phyloP scores from a whole-genome alignment of 495 filamentous ascomycete species.

The Trichoderma asperelloides region DNA sequence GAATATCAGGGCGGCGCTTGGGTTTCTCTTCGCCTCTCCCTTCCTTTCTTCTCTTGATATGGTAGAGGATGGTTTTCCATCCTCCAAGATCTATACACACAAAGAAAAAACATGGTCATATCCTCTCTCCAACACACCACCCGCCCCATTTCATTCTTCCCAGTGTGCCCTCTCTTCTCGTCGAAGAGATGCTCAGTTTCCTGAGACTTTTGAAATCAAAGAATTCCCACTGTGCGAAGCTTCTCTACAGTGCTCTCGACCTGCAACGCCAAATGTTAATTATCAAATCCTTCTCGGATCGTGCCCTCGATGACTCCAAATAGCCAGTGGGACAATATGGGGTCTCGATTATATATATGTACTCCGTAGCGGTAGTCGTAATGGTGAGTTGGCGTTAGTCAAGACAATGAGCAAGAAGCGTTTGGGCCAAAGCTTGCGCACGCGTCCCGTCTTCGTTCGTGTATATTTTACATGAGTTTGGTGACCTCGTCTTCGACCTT shows the following conservation, averaged over 20 bases:
- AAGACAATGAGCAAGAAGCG: not conserved
- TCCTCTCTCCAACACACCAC: not conserved
- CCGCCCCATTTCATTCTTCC: not conserved
- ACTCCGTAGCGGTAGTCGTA: too few relatives aligned
- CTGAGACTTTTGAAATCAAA: constrained; percentile 1
- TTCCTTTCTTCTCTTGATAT: constrained; percentile 9
- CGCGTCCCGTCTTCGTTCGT: not conserved
- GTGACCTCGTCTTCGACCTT: constrained; percentile 95
- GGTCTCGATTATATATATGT: not conserved
- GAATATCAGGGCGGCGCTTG: not conserved
- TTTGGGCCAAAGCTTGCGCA: not conserved
- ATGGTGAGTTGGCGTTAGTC: not conserved
- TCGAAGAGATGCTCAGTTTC: not conserved
- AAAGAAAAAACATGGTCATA: not conserved
- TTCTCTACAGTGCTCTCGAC: not conserved
- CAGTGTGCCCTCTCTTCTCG: not conserved
- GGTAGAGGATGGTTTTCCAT: constrained; percentile 11
- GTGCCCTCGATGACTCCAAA: constrained; percentile 2
- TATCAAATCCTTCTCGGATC: constrained; percentile 3
- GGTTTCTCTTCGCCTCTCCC: not conserved
- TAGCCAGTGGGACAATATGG: not conserved
- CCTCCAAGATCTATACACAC: constrained; percentile 13
- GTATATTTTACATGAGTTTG: constrained; percentile 73
- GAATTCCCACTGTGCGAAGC: constrained; percentile 4
- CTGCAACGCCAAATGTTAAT: constrained; percentile 7